phyloP scores from a whole-genome alignment of 2,329 filamentous ascomycete genomes.

The Ceratocystis huliohia region DNA sequence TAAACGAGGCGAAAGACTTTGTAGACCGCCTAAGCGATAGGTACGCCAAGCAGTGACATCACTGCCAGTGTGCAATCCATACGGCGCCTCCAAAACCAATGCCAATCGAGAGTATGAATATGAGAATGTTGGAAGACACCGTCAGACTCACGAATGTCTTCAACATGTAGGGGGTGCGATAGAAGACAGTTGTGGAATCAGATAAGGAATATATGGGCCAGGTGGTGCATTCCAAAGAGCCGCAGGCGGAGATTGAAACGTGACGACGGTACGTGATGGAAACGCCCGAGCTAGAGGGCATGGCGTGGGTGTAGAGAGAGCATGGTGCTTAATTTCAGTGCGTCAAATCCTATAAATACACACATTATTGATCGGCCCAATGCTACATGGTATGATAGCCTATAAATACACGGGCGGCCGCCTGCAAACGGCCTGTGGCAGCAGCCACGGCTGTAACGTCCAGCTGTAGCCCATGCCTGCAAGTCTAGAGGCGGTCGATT shows the following conservation, averaged over 20 bases:
- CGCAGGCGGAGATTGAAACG: neutral
- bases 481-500: too few relatives aligned
- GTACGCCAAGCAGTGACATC: constrained; percentile 31
- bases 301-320: neutral
- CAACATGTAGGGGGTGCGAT: neutral
- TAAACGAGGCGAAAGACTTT: constrained; percentile 47
- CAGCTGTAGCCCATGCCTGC: neutral
- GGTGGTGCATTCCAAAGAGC: too few relatives aligned
- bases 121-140: neutral
- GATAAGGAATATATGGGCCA: neutral
- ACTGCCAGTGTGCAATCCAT: constrained; percentile 18
- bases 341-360: neutral
- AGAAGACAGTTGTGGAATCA: neutral
- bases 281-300: neutral
- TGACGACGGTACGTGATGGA: neutral
- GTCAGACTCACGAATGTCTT: neutral
- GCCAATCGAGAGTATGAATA: neutral
- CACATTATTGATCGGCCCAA: neutral
- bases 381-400: neutral
- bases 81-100: neutral
- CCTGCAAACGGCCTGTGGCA: neutral
- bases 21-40: constrained; percentile 43
- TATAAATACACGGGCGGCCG: neutral
- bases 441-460: neutral
- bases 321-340: neutral